phyloP scores from a whole-genome alignment of 805 yeast species.

The Kuraishia capsulata region DNA sequence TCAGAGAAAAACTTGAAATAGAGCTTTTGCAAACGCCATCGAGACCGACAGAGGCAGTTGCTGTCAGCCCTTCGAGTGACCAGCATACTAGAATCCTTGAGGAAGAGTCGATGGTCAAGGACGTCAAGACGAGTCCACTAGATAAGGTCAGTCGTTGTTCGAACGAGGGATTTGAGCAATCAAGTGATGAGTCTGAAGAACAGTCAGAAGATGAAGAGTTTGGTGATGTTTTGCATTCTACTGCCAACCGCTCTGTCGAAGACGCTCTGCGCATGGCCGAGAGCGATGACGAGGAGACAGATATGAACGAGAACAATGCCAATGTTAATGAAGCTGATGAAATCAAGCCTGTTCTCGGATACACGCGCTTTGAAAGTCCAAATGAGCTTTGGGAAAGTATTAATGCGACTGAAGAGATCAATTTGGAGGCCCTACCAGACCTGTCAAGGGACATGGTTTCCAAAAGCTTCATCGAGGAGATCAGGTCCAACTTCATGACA shows the following conservation, averaged over 20 bases:
- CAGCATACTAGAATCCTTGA: slow-evolving; percentile 14
- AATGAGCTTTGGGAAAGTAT: slow-evolving; percentile 1
- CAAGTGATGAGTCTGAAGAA: neutral
- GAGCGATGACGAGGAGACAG: slow-evolving; percentile 1
- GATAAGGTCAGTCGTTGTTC: slow-evolving; percentile 20
- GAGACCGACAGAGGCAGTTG: slow-evolving; percentile 20
- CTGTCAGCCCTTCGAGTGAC: slow-evolving; percentile 20
- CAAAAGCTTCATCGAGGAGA: neutral
- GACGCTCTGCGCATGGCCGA: slow-evolving; percentile 3
- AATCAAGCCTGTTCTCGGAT: neutral
- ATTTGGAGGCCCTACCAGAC: neutral
- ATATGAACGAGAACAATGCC: neutral
- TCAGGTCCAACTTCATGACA: neutral
- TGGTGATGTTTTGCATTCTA: slow-evolving; percentile 2
- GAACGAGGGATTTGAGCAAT: slow-evolving; percentile 10
- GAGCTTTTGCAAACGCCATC: slow-evolving; percentile 11
- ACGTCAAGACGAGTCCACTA: slow-evolving; percentile 17
- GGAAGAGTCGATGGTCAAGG: slow-evolving; percentile 9
- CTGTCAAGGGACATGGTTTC: neutral
- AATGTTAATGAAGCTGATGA: slow-evolving; percentile 2
- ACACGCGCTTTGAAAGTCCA: neutral
- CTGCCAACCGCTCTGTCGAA: slow-evolving; percentile 12
- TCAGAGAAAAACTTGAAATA: neutral
- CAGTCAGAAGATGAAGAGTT: neutral
- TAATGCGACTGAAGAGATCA: neutral